These are phyloP conservation scores for Aspergillus hiratsukae DNA, from an alignment of 2,329 filamentous ascomycete species.

Conservation along the genomic window DNA sequence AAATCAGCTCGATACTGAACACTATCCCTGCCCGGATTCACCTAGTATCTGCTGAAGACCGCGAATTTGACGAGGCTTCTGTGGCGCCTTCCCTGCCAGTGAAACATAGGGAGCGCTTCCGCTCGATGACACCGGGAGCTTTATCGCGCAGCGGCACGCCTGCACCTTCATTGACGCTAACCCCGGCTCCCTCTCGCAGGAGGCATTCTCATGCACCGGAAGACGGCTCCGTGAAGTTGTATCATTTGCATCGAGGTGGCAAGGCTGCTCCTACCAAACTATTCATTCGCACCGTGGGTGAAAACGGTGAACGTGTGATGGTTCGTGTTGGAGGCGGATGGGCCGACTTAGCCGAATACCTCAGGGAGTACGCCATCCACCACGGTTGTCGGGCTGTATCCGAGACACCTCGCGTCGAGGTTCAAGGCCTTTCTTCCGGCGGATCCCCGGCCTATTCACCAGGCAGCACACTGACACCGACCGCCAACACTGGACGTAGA, in stretches of 20 bases:
- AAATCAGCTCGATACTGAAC: conserved; percentile 73
- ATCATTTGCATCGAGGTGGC: conserved; percentile 80
- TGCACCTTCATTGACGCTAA: conserved; percentile 65
- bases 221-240: conserved; percentile 78
- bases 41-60: conserved; percentile 53
- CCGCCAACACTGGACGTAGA: conserved; percentile 25
- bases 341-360: conserved; percentile 92
- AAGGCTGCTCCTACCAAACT: conserved; percentile 89
- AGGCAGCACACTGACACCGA: conserved; percentile 16
- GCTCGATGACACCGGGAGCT: conserved; percentile 30
- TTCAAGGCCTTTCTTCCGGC: conserved; percentile 45
- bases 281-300: conserved; percentile 87
- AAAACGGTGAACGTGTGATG: conserved; percentile 90
- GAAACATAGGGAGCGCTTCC: conserved; percentile 39
- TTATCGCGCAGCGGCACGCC: conserved; percentile 50
- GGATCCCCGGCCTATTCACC: conserved; percentile 26
- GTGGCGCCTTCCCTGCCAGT: conserved; percentile 31
- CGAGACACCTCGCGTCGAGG: conserved; percentile 51
- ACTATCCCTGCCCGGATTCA: conserved; percentile 76
- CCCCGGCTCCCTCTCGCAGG: conserved; percentile 48
- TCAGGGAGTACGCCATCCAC: conserved; percentile 88
- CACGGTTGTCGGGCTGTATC: conserved; percentile 69
- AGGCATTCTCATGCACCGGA: conserved; percentile 37
- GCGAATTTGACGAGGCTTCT: conserved; percentile 28
- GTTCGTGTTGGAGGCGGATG: conserved; percentile 97